These are phyloP conservation scores for Alternaria postmessia DNA, from an alignment of 2,329 filamentous ascomycete genomes.

Conservation along the genomic window DNA sequence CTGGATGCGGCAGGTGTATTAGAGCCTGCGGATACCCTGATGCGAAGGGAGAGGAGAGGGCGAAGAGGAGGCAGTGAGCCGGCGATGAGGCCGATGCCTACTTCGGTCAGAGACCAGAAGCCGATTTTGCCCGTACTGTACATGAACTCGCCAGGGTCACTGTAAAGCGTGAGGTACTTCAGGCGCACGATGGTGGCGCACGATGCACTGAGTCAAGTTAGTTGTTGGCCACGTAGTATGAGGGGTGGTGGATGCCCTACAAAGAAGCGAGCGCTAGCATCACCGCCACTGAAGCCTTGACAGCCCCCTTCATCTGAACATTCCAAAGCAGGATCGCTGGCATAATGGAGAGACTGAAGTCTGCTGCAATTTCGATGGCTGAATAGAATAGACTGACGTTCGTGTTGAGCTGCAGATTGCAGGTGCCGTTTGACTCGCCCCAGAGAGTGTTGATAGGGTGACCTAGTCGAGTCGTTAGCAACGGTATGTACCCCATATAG, in stretches of 20 bases:
- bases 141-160: conserved; percentile 53
- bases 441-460: conserved; percentile 31
- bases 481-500: too few relatives aligned
- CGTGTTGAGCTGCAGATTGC: conserved; percentile 30
- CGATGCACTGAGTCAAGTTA: conserved; percentile 41
- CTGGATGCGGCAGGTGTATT: conserved; percentile 33
- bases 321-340: conserved; percentile 33
- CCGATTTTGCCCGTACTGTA: conserved; percentile 54
- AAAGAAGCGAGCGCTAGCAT: conserved; percentile 54
- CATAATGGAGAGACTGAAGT: conserved; percentile 30
- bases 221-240: not conserved
- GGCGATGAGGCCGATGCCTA: conserved; percentile 57
- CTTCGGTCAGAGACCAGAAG: conserved; percentile 57
- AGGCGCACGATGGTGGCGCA: conserved; percentile 53
- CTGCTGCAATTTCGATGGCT: conserved; percentile 30
- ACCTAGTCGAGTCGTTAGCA: conserved; percentile 13
- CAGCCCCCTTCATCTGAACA: conserved; percentile 44
- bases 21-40: conserved; percentile 21
- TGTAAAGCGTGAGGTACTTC: conserved; percentile 54
- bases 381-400: conserved; percentile 33
- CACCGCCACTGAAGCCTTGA: conserved; percentile 52
- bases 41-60: conserved; percentile 47
- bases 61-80: conserved; percentile 57
- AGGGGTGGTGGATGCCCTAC: conserved; percentile 34
- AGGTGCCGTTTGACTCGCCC: conserved; percentile 30